Evolutionary conservation across 139 green algal species (phyloP).

Genomic region (Coelastrella sp.): DNA sequence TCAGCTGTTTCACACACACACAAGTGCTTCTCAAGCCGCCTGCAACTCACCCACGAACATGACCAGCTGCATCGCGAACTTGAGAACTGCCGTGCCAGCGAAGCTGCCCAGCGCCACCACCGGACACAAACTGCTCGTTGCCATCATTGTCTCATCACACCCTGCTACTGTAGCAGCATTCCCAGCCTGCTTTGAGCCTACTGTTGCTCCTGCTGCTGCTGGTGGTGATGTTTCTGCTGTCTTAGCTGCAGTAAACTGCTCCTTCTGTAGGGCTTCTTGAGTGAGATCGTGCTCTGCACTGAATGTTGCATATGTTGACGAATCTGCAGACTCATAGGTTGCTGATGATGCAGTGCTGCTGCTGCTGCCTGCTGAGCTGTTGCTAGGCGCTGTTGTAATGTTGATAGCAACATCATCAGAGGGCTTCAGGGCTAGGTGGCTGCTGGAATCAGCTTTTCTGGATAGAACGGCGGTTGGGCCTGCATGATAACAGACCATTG

Average conservation of each 20-base stretch:
- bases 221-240: background rate
- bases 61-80: background rate
- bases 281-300: background rate
- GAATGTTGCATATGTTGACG: background rate
- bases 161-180: background rate
- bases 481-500: too few relatives aligned
- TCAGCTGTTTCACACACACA: background rate
- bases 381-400: too few relatives aligned
- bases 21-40: background rate
- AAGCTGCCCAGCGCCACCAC: slow-evolving; percentile 7
- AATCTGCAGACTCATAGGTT: too few relatives aligned
- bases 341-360: too few relatives aligned
- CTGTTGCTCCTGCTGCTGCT: background rate
- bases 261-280: background rate
- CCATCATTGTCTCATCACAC: background rate
- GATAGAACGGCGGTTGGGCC: too few relatives aligned
- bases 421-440: too few relatives aligned
- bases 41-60: background rate
- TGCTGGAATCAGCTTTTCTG: too few relatives aligned
- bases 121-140: background rate
- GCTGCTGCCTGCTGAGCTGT: background rate
- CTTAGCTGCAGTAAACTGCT: background rate
- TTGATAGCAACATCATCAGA: too few relatives aligned
- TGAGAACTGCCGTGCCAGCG: background rate
- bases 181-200: background rate